Evolutionary conservation across 495 filamentous ascomycete genomes (phyloP).

Genomic region (Penicillium soppii): DNA sequence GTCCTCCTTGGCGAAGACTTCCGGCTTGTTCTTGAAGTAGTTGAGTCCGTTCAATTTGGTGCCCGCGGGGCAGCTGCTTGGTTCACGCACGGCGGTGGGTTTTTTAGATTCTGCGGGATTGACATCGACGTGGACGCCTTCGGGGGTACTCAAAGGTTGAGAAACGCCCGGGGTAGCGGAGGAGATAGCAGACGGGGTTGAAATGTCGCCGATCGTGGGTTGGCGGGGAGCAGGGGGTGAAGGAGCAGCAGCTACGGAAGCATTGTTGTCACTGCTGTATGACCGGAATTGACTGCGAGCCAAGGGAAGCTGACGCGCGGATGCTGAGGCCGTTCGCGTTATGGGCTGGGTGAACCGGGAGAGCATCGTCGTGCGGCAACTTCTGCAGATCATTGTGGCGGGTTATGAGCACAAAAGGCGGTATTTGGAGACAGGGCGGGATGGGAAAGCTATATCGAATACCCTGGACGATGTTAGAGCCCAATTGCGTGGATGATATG

Average conservation of each 20-base stretch:
- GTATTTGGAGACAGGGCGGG: not conserved
- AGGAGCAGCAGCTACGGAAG: constrained; percentile 46
- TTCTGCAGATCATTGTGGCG: constrained; percentile 48
- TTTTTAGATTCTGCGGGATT: constrained; percentile 27
- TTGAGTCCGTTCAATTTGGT: constrained; percentile 77
- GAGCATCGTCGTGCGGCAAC: constrained; percentile 44
- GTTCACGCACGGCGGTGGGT: constrained; percentile 23
- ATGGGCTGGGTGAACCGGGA: constrained; percentile 37
- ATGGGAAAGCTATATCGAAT: not conserved
- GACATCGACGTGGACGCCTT: constrained; percentile 31
- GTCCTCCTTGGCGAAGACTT: constrained; percentile 73
- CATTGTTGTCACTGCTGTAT: constrained; percentile 40
- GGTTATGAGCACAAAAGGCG: not conserved
- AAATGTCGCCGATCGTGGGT: constrained; percentile 35
- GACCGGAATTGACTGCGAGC: constrained; percentile 36
- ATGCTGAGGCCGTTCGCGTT: constrained; percentile 30
- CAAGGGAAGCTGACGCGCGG: constrained; percentile 27
- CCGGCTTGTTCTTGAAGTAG: constrained; percentile 79
- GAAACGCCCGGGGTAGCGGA: constrained; percentile 46
- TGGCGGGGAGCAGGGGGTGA: constrained; percentile 53
- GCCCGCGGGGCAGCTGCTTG: constrained; percentile 63
- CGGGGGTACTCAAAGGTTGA: constrained; percentile 45
- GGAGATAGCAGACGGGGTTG: constrained; percentile 42
- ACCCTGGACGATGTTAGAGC: not conserved
- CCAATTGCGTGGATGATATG: constrained; percentile 6